A percentile compares a stretch with the other conserved stretches of the same genome.
These are phyloP conservation scores for Curvularia lunata DNA, from an alignment of 2,329 filamentous ascomycete genomes.

Conservation along the genomic window DNA sequence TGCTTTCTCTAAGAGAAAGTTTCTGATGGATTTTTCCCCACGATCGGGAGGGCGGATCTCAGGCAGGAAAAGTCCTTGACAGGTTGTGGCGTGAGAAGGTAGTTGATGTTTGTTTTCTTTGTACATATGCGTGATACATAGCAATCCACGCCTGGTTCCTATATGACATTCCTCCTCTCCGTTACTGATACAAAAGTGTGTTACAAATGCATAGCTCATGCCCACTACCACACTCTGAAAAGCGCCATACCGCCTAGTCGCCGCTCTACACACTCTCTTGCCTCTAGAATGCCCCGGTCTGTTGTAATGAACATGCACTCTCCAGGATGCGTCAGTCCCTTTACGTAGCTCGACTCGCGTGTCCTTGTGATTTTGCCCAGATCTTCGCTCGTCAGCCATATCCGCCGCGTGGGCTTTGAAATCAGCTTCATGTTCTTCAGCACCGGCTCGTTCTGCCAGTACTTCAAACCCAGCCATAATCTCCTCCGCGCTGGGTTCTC, in stretches of 20 bases:
- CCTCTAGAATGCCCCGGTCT: constrained; percentile 78
- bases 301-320: constrained; percentile 84
- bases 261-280: constrained; percentile 79
- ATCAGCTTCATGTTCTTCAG: constrained; percentile 70
- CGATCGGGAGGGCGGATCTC: too few species aligned
- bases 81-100: constrained; percentile 3
- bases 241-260: constrained; percentile 81
- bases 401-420: constrained; percentile 74
- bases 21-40: not conserved
- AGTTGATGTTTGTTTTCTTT: constrained; percentile 3
- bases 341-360: constrained; percentile 68
- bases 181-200: constrained; percentile 13
- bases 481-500: constrained; percentile 74
- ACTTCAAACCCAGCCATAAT: constrained; percentile 90
- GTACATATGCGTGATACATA: constrained; percentile 13
- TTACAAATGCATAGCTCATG: constrained; percentile 12
- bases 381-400: constrained; percentile 68
- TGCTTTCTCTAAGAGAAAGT: not conserved
- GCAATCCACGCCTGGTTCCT: not conserved
- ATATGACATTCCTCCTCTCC: constrained; percentile 2
- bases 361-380: constrained; percentile 73
- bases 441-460: constrained; percentile 83
- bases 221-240: constrained; percentile 64
- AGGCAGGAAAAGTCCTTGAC: not conserved
- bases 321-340: constrained; percentile 75